Percentiles rank a stretch among this genome's conserved stretches.
Conservation (phyloP, 2,329 filamentous ascomycete genomes). For the Phyllosticta capitalensis region DNA sequence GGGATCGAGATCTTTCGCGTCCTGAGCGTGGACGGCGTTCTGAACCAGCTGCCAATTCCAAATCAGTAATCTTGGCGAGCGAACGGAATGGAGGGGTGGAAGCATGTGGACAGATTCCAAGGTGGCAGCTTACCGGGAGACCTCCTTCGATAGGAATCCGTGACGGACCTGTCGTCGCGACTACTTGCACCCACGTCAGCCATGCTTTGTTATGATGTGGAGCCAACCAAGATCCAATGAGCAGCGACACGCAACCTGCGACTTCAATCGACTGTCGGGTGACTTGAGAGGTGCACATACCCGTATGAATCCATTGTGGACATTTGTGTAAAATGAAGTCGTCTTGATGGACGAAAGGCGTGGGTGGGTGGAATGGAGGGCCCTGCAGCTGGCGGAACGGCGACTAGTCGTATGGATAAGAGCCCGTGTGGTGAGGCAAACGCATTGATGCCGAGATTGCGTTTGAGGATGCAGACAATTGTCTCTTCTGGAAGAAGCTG, state of each 20-base stretch:
- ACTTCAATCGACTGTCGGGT: background rate
- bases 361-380: background rate
- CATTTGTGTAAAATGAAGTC: background rate
- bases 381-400: background rate
- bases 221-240: background rate
- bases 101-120: slow-evolving; percentile 17
- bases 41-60: background rate
- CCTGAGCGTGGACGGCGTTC: slow-evolving; percentile 16
- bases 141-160: slow-evolving; percentile 44
- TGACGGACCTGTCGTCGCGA: slow-evolving; percentile 42
- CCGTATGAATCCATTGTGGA: slow-evolving; percentile 29
- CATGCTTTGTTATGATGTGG: background rate
- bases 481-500: slow-evolving; percentile 23
- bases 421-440: slow-evolving; percentile 6
- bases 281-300: slow-evolving; percentile 21
- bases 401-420: background rate
- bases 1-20: slow-evolving; percentile 58
- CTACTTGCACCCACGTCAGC: slow-evolving; percentile 20
- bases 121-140: slow-evolving; percentile 52
- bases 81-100: slow-evolving; percentile 16
- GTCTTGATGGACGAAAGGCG: background rate
- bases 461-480: slow-evolving; percentile 19
- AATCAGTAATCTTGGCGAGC: background rate
- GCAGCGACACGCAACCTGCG: background rate
- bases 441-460: slow-evolving; percentile 17